Conservation (phyloP, 257 asterid species). For the Anisodus tanguticus region DNA sequence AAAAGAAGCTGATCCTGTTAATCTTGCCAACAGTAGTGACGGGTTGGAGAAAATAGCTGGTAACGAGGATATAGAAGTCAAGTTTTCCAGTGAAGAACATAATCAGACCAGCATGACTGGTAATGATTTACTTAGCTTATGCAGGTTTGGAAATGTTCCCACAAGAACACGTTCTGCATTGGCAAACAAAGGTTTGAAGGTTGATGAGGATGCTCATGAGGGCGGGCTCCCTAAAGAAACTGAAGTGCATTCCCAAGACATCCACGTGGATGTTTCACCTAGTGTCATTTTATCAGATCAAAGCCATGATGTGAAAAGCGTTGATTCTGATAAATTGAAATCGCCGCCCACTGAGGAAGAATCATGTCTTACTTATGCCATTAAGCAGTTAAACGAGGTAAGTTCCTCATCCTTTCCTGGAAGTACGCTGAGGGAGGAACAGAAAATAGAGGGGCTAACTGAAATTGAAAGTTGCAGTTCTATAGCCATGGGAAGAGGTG, state of each 20-base stretch:
- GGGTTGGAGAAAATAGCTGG: slow-evolving; percentile 43
- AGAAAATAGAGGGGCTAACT: slow-evolving; percentile 44
- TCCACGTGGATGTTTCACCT: slow-evolving; percentile 46
- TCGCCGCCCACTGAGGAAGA: slow-evolving; percentile 43
- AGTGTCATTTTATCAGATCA: slow-evolving; percentile 48
- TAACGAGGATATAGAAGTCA: slow-evolving; percentile 40
- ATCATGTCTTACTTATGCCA: slow-evolving; percentile 36
- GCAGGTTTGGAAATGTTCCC: slow-evolving; percentile 65
- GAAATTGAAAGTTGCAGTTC: slow-evolving; percentile 51
- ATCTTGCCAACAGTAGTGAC: slow-evolving; percentile 39
- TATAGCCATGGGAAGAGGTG: slow-evolving; percentile 51
- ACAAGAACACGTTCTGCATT: slow-evolving; percentile 74
- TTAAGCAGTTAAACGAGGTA: slow-evolving; percentile 36
- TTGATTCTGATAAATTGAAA: slow-evolving; percentile 41
- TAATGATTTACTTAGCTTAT: slow-evolving; percentile 59
- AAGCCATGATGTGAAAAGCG: slow-evolving; percentile 39
- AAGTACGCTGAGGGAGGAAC: slow-evolving; percentile 46
- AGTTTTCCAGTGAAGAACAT: slow-evolving; percentile 39
- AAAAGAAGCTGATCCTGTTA: slow-evolving; percentile 43
- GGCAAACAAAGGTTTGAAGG: slow-evolving; percentile 52
- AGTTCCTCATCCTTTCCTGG: slow-evolving; percentile 43
- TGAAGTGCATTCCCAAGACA: slow-evolving; percentile 45
- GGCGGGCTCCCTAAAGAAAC: slow-evolving; percentile 52
- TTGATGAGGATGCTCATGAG: slow-evolving; percentile 41
- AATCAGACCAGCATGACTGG: slow-evolving; percentile 41